Base-by-base conservation (phyloP, 2,329 filamentous ascomycete genomes). In the Colletotrichum sublineola region DNA sequence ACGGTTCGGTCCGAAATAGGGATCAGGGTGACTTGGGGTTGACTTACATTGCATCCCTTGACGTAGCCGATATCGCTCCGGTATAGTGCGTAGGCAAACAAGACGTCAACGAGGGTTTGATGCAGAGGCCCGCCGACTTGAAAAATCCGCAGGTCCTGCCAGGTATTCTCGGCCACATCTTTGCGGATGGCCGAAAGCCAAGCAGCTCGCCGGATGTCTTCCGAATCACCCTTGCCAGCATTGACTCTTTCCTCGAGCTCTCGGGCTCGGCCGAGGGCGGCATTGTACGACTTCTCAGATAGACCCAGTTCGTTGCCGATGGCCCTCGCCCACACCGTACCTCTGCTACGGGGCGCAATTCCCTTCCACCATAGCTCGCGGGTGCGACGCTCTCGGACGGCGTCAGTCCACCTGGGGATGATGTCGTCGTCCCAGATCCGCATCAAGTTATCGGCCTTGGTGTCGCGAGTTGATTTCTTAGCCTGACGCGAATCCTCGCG, bases 301-400 rank as follows among this genome's bases (percentile, higher is more conserved):
- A 94, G 85, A 31, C 89, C 90, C 3, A 95, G 86, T 66, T 93
- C 90, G 77, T 95, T 95, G 42, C 93, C 93, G 56, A 95, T 89
- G 3, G 93, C 92, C 63, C 86, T 87, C 50, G 87, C 82, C 93
- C 93, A 95, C 8, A 94, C 91, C 6, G 84, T 81, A 33, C 91
- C 92, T 42, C 94, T 88, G 78, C 89, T 90, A 69, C 91, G 87
- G 1, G 93, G 91, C 0, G 93, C 90, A 40, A 96, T 87, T 7
- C 94, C 94, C 71, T 90, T 89, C 94, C 94, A 96, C 93, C 93
- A 96, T 57, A 96, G 85, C 77, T 95, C 93, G 46, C 93, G 87
- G 1, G 92, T 94, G 40, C 88, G 85, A 52, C 90, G 89, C 79
- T 94, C 91, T 5, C 87, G 85, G 50, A 94, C 86, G n/a, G 92